Evolutionary conservation across 2,329 filamentous ascomycete species (phyloP).

Genomic region (Scedosporium apiospermum): DNA sequence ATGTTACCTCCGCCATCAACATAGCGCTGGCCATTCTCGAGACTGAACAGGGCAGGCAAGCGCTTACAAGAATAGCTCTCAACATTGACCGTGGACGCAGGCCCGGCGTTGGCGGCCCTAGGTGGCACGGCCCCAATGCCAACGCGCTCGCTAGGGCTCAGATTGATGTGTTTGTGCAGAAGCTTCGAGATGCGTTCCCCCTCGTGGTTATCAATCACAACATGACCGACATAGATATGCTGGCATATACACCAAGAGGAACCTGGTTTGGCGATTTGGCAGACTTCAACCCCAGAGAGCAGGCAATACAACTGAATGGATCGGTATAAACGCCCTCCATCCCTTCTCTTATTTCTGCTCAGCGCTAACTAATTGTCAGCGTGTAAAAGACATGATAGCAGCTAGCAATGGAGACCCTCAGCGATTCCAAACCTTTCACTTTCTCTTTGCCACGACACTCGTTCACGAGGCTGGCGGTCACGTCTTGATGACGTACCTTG

Average conservation of each 20-base stretch:
- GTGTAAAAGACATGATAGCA: not conserved
- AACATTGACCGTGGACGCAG: no score
- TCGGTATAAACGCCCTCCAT: not conserved
- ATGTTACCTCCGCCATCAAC: not conserved
- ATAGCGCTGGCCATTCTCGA: not conserved
- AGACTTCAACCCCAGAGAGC: not conserved
- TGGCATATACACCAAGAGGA: not conserved
- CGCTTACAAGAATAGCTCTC: no score
- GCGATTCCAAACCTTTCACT: not conserved
- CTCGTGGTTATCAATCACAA: not conserved
- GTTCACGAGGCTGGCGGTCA: not conserved
- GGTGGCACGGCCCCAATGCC: no score
- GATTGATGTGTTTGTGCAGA: not conserved
- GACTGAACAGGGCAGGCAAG: not conserved
- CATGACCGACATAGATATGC: not conserved
- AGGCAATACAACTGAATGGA: not conserved
- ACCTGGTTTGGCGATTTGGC: no score
- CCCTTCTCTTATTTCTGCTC: not conserved
- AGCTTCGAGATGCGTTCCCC: not conserved
- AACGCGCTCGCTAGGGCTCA: not conserved
- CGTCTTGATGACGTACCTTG: not conserved
- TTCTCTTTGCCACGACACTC: not conserved
- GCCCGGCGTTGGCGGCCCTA: no score
- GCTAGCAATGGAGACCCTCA: not conserved
- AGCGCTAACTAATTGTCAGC: not conserved